Percentiles rank a stretch among this genome's conserved stretches.
phyloP scores from a whole-genome alignment of 257 asterid species.

The Penstemon davidsonii region DNA sequence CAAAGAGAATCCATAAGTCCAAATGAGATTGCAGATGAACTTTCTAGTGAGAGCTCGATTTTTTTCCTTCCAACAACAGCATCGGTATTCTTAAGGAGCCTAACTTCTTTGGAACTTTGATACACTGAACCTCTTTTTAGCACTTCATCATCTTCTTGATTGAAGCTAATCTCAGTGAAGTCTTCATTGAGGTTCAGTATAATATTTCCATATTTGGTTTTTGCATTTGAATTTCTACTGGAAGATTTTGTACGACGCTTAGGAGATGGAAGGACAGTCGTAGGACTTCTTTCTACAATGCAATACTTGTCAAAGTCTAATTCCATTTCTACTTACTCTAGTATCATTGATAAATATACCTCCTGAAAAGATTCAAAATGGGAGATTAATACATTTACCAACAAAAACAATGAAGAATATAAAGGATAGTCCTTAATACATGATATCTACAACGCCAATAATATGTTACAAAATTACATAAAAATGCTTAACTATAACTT shows the following conservation, averaged over 20 bases:
- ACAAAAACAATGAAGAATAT: too few relatives aligned
- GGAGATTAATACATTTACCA: background rate
- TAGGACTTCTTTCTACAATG: constrained; percentile 83
- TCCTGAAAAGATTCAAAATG: constrained; percentile 31
- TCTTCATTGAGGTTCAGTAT: constrained; percentile 34
- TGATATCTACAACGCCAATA: background rate
- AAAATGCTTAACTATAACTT: background rate
- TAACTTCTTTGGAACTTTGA: constrained; percentile 68
- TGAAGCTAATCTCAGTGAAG: constrained; percentile 51
- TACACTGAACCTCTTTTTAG: constrained; percentile 72
- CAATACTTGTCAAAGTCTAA: constrained; percentile 81
- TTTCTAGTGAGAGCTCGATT: constrained; percentile 61
- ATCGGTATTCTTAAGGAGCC: constrained; percentile 35
- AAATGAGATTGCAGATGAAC: constrained; percentile 43
- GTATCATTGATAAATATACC: constrained; percentile 42
- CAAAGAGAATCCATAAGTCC: constrained; percentile 74
- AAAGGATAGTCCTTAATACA: background rate
- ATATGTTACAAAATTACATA: too few relatives aligned
- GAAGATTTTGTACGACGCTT: constrained; percentile 45
- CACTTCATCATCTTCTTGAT: constrained; percentile 38
- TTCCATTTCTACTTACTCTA: constrained; percentile 45
- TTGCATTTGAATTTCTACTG: constrained; percentile 46
- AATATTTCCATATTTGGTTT: constrained; percentile 41
- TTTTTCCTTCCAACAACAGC: constrained; percentile 56
- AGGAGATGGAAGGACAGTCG: constrained; percentile 79